Evolutionary conservation across 768 basidiomycete species (phyloP).

Genomic region (Baorangia bicolor): DNA sequence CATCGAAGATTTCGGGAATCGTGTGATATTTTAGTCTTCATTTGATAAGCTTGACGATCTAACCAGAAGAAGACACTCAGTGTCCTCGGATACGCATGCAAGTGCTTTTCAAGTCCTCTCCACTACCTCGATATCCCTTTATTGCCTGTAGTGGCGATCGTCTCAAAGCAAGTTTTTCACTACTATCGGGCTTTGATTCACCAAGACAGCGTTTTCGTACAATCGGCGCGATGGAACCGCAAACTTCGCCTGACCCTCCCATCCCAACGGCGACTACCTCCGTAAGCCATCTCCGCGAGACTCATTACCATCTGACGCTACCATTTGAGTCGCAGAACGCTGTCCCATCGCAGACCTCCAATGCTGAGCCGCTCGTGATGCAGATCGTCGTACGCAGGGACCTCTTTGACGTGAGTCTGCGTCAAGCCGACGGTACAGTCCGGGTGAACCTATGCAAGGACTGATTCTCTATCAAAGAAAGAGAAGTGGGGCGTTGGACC

Average conservation of each 20-base stretch:
- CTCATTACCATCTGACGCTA: not conserved
- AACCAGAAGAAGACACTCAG: constrained; percentile 3
- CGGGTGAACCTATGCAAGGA: not conserved
- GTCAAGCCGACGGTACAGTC: not conserved
- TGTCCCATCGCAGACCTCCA: not conserved
- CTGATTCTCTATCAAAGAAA: constrained; percentile 24
- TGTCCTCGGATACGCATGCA: not conserved
- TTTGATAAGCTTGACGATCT: too few species aligned
- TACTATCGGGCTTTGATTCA: not conserved
- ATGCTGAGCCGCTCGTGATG: constrained; percentile 37
- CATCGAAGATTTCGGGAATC: too few species aligned
- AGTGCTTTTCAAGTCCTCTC: constrained; percentile 12
- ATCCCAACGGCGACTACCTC: not conserved
- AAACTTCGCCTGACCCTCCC: not conserved
- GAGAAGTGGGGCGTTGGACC: constrained; percentile 46
- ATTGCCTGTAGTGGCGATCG: not conserved
- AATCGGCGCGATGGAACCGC: constrained; percentile 2
- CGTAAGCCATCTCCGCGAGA: not conserved
- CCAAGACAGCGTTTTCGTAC: not conserved
- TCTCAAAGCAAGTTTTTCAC: not conserved
- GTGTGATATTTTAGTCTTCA: too few species aligned
- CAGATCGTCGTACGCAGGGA: constrained; percentile 45
- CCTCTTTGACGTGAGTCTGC: constrained; percentile 38
- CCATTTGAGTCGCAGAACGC: not conserved
- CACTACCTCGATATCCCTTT: not conserved